Base-by-base conservation (phyloP, 2,329 filamentous ascomycete species). In the Podosphaera fusca region DNA sequence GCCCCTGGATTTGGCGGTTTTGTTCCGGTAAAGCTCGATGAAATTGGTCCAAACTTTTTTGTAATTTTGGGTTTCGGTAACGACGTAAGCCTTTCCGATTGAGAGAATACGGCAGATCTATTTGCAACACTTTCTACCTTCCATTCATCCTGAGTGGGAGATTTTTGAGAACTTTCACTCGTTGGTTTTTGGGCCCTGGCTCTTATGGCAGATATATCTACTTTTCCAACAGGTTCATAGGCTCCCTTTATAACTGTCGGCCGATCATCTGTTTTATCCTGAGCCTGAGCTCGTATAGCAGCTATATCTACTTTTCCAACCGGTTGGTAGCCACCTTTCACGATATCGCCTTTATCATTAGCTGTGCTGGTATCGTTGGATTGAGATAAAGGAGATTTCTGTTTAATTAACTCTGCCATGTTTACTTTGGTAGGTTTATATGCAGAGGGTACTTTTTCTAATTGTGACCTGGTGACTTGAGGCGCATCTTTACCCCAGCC, bases 231-330 rank as follows among this genome's bases (percentile, higher is more conserved):
- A 1, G 92, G 92, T 69, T 96, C 85, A 67, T 98, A 98, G 31
- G 89, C 79, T 47, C 92, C 92, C 71, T 94, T 96, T 29, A 96
- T 86, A 4, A 81, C 78, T 1, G 84, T 79, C 2, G 92, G 92
- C 57, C 88, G 77, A 63, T 95, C 85, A 65, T 95, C 87, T 51
- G 76, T 76, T 69, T 68, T 74, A 64, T 74, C 82, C 73, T 75
- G 82, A 66, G 71, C 88, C 73, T 77, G 87, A 68, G 75, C 82
- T 61, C 92, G 81, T 63, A 98, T 84, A 42, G 87, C 89, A 31
- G 84, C 85, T 70, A 98, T 96, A 66, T 98, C 89, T n/a, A 98
- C 85, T 72, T 95, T 96, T 58, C 92, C 92, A 64, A 98, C 74
- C 29, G 92, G 92, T 68, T 95, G 87, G 70, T 98, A 98, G 14